These are phyloP conservation scores for Goffeauzyma gilvescens DNA, from an alignment of 768 basidiomycete species.

Conservation along the genomic window DNA sequence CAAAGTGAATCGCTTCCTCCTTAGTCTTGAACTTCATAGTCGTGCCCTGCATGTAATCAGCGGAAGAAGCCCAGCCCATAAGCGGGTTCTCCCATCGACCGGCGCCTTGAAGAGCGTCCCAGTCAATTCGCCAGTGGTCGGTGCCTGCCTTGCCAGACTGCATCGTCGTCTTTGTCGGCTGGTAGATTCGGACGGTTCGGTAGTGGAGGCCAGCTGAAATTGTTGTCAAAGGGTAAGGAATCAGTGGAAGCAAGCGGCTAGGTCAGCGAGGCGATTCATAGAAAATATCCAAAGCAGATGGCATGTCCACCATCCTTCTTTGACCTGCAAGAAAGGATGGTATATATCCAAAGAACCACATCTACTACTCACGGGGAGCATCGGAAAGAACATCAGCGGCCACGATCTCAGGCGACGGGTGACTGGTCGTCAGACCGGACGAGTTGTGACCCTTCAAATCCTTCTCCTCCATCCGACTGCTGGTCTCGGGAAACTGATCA, in stretches of 20 bases:
- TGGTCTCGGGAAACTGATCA: background rate
- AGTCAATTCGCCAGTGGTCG: conserved; percentile 84
- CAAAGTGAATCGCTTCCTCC: conserved; percentile 82
- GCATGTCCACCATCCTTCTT: background rate
- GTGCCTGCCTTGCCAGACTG: conserved; percentile 75
- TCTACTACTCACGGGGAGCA: conserved; percentile 10
- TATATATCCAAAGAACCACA: background rate
- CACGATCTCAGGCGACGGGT: conserved; percentile 8
- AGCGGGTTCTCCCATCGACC: conserved; percentile 95
- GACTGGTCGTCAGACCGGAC: conserved; percentile 7
- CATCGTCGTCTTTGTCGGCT: conserved; percentile 84
- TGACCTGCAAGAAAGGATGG: background rate
- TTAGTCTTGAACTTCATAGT: conserved; percentile 62
- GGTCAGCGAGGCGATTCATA: background rate
- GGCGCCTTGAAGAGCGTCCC: conserved; percentile 68
- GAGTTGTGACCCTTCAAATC: background rate
- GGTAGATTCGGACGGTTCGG: conserved; percentile 75
- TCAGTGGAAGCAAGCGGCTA: background rate
- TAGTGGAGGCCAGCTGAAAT: conserved; percentile 57
- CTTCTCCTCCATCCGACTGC: too few relatives aligned
- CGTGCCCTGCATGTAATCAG: conserved; percentile 90
- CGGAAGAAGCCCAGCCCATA: conserved; percentile 92
- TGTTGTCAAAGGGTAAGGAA: background rate
- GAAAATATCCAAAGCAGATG: background rate
- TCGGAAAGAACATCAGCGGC: conserved; percentile 10